Conservation (phyloP, 2,329 filamentous ascomycete genomes). For the Aspergillus jensenii region DNA sequence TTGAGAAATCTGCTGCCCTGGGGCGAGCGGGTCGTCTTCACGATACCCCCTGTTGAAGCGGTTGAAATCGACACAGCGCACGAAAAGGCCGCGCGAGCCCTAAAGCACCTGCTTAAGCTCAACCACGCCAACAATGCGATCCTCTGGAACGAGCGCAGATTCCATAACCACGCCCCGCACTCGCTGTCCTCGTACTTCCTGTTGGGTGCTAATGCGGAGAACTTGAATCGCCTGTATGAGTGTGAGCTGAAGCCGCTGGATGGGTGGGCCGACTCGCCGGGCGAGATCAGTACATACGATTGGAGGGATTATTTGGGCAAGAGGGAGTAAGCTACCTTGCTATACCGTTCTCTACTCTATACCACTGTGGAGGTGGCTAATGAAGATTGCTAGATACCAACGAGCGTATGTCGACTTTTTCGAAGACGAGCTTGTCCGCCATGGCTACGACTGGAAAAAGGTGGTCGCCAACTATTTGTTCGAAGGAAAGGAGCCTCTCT, state of each 20-base stretch:
- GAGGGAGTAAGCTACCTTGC: slow-evolving; percentile 48
- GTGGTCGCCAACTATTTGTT: slow-evolving; percentile 77
- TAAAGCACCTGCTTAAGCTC: slow-evolving; percentile 87
- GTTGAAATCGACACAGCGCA: slow-evolving; percentile 77
- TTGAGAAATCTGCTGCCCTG: slow-evolving; percentile 25
- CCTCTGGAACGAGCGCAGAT: slow-evolving; percentile 70
- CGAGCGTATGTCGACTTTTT: slow-evolving; percentile 93
- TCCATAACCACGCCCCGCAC: slow-evolving; percentile 82
- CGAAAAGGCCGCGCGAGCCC: slow-evolving; percentile 75
- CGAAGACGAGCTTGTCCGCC: slow-evolving; percentile 79
- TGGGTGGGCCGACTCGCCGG: slow-evolving; percentile 78
- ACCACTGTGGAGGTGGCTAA: background rate
- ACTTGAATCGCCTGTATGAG: slow-evolving; percentile 81
- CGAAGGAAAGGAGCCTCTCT: slow-evolving; percentile 64
- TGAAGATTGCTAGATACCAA: slow-evolving; percentile 61
- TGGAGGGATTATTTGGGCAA: slow-evolving; percentile 85
- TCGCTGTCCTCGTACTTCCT: slow-evolving; percentile 82
- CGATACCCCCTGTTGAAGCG: slow-evolving; percentile 67
- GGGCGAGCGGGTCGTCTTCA: slow-evolving; percentile 28
- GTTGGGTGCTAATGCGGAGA: slow-evolving; percentile 70
- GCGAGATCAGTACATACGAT: slow-evolving; percentile 77
- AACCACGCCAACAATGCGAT: slow-evolving; percentile 91
- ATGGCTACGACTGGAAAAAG: slow-evolving; percentile 80
- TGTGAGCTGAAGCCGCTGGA: slow-evolving; percentile 69
- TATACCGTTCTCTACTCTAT: background rate